phyloP scores from a whole-genome alignment of 2,329 filamentous ascomycete species.

The Hypocrella siamensis region DNA sequence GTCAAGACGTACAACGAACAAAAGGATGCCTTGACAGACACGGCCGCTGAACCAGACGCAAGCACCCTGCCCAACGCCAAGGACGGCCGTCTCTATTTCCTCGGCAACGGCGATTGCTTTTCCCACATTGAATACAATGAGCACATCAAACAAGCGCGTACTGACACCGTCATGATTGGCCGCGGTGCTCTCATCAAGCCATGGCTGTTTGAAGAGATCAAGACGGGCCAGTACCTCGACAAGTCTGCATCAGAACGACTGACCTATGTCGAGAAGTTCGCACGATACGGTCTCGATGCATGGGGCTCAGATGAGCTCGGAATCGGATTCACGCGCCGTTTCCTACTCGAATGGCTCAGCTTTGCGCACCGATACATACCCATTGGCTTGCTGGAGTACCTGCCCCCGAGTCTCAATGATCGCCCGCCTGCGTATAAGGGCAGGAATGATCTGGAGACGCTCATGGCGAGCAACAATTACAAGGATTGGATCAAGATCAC shows the following conservation, averaged over 20 bases:
- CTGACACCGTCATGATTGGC: conserved; percentile 95
- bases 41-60: conserved; percentile 58
- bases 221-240: conserved; percentile 82
- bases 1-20: conserved; percentile 66
- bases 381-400: conserved; percentile 69
- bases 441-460: conserved; percentile 81
- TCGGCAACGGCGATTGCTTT: conserved; percentile 94
- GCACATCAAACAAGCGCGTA: conserved; percentile 59
- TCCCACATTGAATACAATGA: conserved; percentile 78
- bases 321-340: conserved; percentile 76
- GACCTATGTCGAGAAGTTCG: conserved; percentile 75
- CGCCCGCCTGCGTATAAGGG: conserved; percentile 72
- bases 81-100: conserved; percentile 66
- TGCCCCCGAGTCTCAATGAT: conserved; percentile 82
- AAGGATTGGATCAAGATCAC: conserved; percentile 98
- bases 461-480: conserved; percentile 81
- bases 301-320: conserved; percentile 96
- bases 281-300: conserved; percentile 74
- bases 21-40: conserved; percentile 54
- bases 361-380: conserved; percentile 89
- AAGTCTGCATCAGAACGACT: conserved; percentile 84
- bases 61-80: conserved; percentile 52
- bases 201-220: conserved; percentile 96
- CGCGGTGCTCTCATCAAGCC: conserved; percentile 93
- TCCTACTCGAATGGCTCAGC: conserved; percentile 90